These are phyloP conservation scores for Phalaenopsis equestris DNA, from an alignment of 106 monocot species.

Conservation along the genomic window DNA sequence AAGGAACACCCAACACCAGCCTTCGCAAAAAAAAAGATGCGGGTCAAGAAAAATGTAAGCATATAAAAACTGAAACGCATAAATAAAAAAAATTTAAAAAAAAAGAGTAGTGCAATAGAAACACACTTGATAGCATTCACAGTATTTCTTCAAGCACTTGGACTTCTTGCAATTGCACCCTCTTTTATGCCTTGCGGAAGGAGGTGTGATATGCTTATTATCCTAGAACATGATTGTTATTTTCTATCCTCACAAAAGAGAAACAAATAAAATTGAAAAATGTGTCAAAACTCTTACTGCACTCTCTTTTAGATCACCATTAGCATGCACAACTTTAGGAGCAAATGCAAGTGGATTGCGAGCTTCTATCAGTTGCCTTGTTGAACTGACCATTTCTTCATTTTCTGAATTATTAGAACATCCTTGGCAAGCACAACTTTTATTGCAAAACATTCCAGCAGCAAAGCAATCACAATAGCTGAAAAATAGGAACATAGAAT, in stretches of 20 bases:
- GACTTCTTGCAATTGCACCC: constrained; percentile 71
- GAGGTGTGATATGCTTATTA: constrained; percentile 23
- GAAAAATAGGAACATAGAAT: constrained; percentile 9
- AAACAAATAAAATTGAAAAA: constrained; percentile 1
- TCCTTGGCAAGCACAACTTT: constrained; percentile 42
- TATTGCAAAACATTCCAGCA: constrained; percentile 37
- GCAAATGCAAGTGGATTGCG: constrained; percentile 67
- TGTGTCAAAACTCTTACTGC: constrained; percentile 24
- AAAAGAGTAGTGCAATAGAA: neutral
- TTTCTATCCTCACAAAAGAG: neutral
- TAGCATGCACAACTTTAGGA: constrained; percentile 42
- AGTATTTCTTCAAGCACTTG: constrained; percentile 41
- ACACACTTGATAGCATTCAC: constrained; percentile 50
- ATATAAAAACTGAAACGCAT: neutral
- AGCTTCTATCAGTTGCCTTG: constrained; percentile 36
- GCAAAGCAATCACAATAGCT: constrained; percentile 78
- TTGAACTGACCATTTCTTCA: constrained; percentile 31
- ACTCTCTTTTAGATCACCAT: constrained; percentile 15
- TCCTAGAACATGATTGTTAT: constrained; percentile 23
- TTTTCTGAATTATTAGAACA: constrained; percentile 38
- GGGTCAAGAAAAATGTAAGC: neutral
- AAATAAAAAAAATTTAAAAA: neutral
- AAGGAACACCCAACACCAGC: constrained; percentile 50
- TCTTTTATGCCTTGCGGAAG: constrained; percentile 49
- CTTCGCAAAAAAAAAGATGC: constrained; percentile 19